Evolutionary conservation across 1,139 yeast species (phyloP).

Genomic region (Nakaseomyces nivariensis): DNA sequence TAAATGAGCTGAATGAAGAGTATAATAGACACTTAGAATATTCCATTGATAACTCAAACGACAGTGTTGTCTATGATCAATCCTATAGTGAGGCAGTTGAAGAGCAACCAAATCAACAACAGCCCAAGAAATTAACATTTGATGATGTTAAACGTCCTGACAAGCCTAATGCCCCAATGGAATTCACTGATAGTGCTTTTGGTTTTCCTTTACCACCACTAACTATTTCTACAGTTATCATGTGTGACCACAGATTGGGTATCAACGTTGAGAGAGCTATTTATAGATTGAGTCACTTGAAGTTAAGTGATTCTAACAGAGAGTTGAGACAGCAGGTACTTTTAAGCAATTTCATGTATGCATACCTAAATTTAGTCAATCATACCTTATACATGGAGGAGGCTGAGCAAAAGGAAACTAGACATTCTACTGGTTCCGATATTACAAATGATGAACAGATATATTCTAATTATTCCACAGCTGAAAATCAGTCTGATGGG

Average conservation of each 20-base stretch:
- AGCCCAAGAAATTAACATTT: conserved; percentile 29
- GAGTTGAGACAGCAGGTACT: conserved; percentile 87
- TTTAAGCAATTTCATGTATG: conserved; percentile 92
- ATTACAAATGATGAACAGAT: not conserved
- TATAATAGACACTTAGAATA: conserved; percentile 1
- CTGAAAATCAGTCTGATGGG: conserved; percentile 2
- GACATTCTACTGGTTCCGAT: not conserved
- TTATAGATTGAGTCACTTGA: conserved; percentile 81
- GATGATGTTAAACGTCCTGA: conserved; percentile 28
- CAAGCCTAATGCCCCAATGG: conserved; percentile 58
- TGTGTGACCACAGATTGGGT: conserved; percentile 81
- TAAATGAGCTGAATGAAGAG: conserved; percentile 1
- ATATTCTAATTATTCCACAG: not conserved
- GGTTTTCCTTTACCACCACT: conserved; percentile 81
- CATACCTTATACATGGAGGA: conserved; percentile 58
- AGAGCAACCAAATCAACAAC: conserved; percentile 6
- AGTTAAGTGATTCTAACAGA: conserved; percentile 86
- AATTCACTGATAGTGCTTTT: conserved; percentile 72
- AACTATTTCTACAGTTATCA: conserved; percentile 60
- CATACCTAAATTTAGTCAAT: conserved; percentile 86
- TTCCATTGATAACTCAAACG: conserved; percentile 1
- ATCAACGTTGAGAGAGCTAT: conserved; percentile 94
- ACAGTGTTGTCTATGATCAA: not conserved
- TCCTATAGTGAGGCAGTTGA: not conserved
- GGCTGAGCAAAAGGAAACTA: not conserved